A percentile compares a stretch with the other conserved stretches of the same genome.
Evolutionary conservation across 83 land plant species (phyloP).

Genomic region (Larix sibirica): DNA sequence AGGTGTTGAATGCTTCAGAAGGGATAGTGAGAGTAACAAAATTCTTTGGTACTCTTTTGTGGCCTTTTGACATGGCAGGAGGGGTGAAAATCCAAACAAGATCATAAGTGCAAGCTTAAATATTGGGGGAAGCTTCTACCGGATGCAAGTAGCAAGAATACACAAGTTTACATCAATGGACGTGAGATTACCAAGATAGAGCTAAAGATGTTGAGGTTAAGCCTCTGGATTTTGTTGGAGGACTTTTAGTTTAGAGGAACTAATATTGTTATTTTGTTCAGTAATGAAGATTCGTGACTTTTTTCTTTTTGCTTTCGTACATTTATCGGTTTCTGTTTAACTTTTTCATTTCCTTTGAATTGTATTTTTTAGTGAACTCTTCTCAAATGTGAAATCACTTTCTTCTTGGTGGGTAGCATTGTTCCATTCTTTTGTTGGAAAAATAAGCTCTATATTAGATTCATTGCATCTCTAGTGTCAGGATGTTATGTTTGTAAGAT

Average conservation of each 20-base stretch:
- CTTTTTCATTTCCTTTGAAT: not conserved
- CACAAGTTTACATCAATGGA: constrained; percentile 90
- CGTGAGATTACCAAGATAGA: constrained; percentile 91
- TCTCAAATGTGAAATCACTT: not conserved
- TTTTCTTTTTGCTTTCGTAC: not conserved
- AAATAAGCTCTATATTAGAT: not conserved
- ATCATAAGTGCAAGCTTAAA: constrained; percentile 84
- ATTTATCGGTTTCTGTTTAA: not conserved
- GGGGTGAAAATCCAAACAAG: constrained; percentile 79
- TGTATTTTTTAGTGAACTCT: not conserved
- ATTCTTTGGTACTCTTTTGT: not conserved
- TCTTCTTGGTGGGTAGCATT: not conserved
- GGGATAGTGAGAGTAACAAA: not conserved
- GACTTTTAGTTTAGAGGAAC: not conserved
- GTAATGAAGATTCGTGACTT: not conserved
- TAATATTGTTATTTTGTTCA: not conserved
- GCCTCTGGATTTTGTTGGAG: not conserved
- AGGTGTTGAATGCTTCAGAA: not conserved
- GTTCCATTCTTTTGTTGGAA: too few relatives aligned
- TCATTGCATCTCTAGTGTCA: not conserved
- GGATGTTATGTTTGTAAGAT: not conserved
- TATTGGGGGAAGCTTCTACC: constrained; percentile 65
- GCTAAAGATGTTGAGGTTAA: constrained; percentile 68
- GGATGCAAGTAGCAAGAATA: constrained; percentile 87
- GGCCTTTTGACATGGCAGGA: constrained; percentile 56